Evolutionary conservation across 176 grass and related monocot species (phyloP), one percentile per base, ranked within the genome.

Genomic region (Elaeis guineensis): DNA sequence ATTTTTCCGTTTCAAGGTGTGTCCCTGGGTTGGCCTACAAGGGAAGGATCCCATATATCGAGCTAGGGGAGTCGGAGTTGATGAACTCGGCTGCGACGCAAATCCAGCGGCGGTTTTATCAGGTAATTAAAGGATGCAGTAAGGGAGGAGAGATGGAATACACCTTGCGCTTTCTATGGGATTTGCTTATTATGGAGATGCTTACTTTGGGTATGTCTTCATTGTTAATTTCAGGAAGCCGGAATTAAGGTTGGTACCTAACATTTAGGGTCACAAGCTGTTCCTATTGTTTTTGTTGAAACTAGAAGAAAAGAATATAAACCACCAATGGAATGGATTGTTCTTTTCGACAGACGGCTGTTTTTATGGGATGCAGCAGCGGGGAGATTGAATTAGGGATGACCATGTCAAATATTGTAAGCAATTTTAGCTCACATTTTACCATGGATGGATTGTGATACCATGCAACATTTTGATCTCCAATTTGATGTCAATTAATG

Each of bases 361-460:
- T 82, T 30, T 91, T 97, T 68, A 71, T 97, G 78, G 84, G 87
- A 51, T 85, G 81, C 70, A 69, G 77, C 58, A 75, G 11, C 51
- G 87, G 93, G 8, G 93, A 97, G 78, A 83, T 97, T 59, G 93
- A 97, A 80, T 58, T 97, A 15, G 93, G 93, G 2, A 61, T 85
- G 29, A 78, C 64, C 26, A 51, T 0, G 4, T 17, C 69, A 7
- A 18, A 25, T 8, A 21, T 35, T 44, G 63, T 65, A 25, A 65
- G 4, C 11, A 23, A 24, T 16, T 26, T 44, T 44, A 44, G 9
- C 9, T 44, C 9, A 14, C 11, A 3, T 44, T 44, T 44, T 44
- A 44, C 1, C 35, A 44, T 44, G 35, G 35, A 44, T 44, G 8
- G 9, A 44, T 44, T 44, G 35, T 12, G 11, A 44, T 14, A 44